Base-by-base conservation (phyloP, 2,329 filamentous ascomycete genomes). In the Pestalotiopsis sp. region DNA sequence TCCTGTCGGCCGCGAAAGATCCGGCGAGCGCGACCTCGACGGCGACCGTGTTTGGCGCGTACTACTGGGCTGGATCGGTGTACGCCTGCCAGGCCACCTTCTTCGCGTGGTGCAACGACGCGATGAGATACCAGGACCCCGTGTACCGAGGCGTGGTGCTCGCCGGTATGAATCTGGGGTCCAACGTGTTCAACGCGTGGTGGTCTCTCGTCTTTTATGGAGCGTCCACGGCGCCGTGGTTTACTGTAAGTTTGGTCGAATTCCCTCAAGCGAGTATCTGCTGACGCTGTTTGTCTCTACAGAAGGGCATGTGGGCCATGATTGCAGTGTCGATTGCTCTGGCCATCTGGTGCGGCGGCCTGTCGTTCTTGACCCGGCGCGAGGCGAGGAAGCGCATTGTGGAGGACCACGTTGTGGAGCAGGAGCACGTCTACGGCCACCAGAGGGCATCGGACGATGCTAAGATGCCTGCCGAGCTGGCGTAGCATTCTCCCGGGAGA, bases 71-170 rank as follows among this genome's bases (percentile, higher is more conserved):
- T 0, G 91, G 91, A 0, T 82, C 86, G 3, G 89, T 92, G 0
- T 93, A 93, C 72, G 91, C 91, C 0, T 92, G 91, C 73, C 91
- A 93, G 77, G 90, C 91, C 0, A 91, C 89, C 0, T 93, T 93
- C 72, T 93, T 93, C 72, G 91, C 91, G 0, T 93, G 91, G 91
- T 91, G 90, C 25, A 93, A 93, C 72, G 91, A 93, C 73, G 88
- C 89, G 2, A 87, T 92, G 81, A 84, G 89, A 7, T 86, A 87
- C 67, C 87, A 92, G 72, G 87, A 92, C 69, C 85, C 87, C 23
- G 84, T 89, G 60, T 86, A 90, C 72, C 83, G 91, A 3, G 88
- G 86, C 2, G 85, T 93, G 1, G 91, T 93, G 0, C 86, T 93
- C 45, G 91, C 91, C 0, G 88, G 88, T 13, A 93, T 93, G 91